phyloP scores from a whole-genome alignment of 2,329 filamentous ascomycete genomes.

The Pestalotiopsis sp. region DNA sequence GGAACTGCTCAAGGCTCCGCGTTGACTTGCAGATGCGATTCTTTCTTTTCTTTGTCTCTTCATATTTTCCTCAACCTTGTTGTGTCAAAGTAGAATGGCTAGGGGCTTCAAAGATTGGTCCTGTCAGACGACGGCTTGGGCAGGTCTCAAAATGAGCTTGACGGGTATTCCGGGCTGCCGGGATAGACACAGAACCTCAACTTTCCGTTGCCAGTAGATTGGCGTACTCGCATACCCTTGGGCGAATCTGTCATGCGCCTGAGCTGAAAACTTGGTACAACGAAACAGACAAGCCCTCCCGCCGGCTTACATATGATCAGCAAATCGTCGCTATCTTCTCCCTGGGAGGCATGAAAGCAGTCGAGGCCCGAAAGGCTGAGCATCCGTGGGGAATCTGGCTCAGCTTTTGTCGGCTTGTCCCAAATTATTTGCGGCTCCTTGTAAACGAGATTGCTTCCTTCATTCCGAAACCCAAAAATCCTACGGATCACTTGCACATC shows the following conservation, averaged over 20 bases:
- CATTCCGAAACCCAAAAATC: background rate
- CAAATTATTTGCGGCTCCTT: background rate
- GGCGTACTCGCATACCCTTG: background rate
- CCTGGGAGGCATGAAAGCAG: background rate
- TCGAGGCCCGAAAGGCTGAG: background rate
- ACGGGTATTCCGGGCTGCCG: background rate
- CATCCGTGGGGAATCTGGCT: background rate
- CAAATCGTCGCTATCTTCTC: background rate
- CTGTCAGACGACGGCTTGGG: background rate
- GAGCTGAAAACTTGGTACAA: background rate
- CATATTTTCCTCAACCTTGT: background rate
- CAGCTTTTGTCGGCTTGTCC: background rate
- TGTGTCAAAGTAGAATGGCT: background rate
- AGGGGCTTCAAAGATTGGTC: background rate
- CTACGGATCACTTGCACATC: background rate
- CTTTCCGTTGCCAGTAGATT: conserved; percentile 9
- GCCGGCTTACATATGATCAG: background rate
- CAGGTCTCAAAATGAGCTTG: background rate
- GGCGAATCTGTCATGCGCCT: background rate
- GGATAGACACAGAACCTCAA: background rate
- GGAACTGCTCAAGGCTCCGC: background rate
- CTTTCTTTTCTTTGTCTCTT: background rate
- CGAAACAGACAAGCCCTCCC: background rate
- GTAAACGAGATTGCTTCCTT: background rate
- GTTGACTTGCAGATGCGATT: background rate